Evolutionary conservation across 2,329 filamentous ascomycete species (phyloP), one percentile per base, ranked within the genome.

Genomic region (Penicillium occitanis): DNA sequence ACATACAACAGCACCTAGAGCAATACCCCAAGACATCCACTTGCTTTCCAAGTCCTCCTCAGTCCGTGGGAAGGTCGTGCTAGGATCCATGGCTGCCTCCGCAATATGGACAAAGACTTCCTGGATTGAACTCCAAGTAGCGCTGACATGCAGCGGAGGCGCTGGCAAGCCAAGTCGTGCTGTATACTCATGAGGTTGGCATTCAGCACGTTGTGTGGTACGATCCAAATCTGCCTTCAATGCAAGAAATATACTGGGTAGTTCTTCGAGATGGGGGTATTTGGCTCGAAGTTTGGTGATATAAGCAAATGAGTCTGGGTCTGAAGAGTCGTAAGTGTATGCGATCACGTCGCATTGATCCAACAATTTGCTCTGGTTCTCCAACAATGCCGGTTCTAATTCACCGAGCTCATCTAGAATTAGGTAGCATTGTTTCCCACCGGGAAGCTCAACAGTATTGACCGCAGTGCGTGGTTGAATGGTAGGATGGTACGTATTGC

Each of bases 171-270:
- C 93, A 71, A 96, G 82, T 44, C 86, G 85, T 61, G 90, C 88
- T 0, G 93, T 96, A 79, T 97, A 97, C 69, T 93, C 90, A 75
- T 99, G 95, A 1, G 95, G 95, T 77, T 97, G 94, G 69, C 90
- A 82, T 77, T 97, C 92, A 67, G 91, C 91, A 67, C 95, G 87
- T 79, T 99, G 95, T n/a, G 93, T 97, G 3, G 94, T 96, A 78
- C 97, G 96, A 78, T 99, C 95, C 71, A 91, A 88, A 78, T 99
- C 95, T 2, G 95, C 95, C 79, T 99, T 99, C 67, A 98, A 83
- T 0, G 94, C 95, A 1, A 92, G 92, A 76, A 96, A 99, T 7
- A 99, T 90, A 8, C 92, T 90, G 0, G 95, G 95, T 33, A 99
- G 82, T n/a, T 92, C 89, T 75, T 96, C 91, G 2, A 99, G 85